Base-by-base conservation (phyloP, 164 flowering plant species). In the Berberis vulgaris region DNA sequence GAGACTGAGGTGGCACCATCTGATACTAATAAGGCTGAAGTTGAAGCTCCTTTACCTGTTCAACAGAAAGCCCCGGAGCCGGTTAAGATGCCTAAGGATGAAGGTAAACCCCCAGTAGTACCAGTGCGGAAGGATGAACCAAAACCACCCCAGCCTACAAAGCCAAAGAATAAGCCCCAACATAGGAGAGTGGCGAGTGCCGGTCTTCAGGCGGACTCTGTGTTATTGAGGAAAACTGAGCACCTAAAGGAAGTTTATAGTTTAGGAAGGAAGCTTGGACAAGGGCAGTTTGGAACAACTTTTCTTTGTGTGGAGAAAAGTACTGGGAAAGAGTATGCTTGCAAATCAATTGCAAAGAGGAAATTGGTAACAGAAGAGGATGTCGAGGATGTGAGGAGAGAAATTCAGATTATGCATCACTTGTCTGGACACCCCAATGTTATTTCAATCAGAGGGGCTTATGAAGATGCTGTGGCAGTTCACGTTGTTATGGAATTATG, bases 331-430 rank as follows among this genome's bases (percentile, higher is more conserved):
- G 75, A 83, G 62, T 85, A 73, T 65, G 97, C 96, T 40, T 91
- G 97, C 77, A 91, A 91, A 63, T 91, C 97, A 2, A 83, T 91
- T 44, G 81, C 88, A 1, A 91, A 91, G 70, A 83, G 90, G 74
- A 91, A 85, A 60, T 44, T 91, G 67, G 8, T 67, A 44, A 76
- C 82, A 0, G 58, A 62, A 42, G 94, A 86, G 9, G 97, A 91
- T 69, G 84, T 88, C n/a, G 91, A 86, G 26, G 97, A 88, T 72
- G 96, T 91, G 43, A 83, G 91, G 69, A 82, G 94, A 71, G 97
- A 91, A 66, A 83, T 91, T 63, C 85, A 88, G 86, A 87, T 88
- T 63, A 82, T 91, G 97, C 94, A 88, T 69, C 97, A 91, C 60
- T 60, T 91, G 67, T 72, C 85, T 0, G 97, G 94, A 6, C 73